Evolutionary conservation across 2,329 filamentous ascomycete species (phyloP).

Genomic region (Sporothrix pseudoabietina): DNA sequence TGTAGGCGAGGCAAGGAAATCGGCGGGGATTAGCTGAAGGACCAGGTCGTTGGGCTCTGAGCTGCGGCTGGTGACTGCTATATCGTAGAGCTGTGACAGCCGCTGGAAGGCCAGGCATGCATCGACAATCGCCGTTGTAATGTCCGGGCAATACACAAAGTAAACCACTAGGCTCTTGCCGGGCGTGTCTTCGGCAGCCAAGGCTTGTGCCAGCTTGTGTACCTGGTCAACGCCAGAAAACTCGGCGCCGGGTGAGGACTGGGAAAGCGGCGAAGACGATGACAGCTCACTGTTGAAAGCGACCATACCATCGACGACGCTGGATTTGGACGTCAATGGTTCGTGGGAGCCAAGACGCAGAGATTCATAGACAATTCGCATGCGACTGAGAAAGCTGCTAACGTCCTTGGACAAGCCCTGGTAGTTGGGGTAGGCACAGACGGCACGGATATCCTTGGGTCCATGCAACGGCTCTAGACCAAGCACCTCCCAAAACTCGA

Average conservation of each 20-base stretch:
- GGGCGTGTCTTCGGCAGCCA: constrained; percentile 48
- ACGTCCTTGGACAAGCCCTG: constrained; percentile 64
- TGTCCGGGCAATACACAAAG: constrained; percentile 69
- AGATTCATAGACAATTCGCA: constrained; percentile 72
- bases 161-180: constrained; percentile 72
- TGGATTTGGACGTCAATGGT: constrained; percentile 48
- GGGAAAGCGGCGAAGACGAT: not conserved
- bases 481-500: constrained; percentile 80
- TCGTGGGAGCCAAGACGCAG: constrained; percentile 70
- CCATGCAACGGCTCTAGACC: constrained; percentile 72
- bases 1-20: constrained; percentile 65
- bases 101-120: constrained; percentile 74
- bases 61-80: constrained; percentile 39
- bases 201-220: constrained; percentile 51
- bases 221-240: constrained; percentile 54
- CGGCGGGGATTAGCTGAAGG: constrained; percentile 72
- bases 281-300: constrained; percentile 46
- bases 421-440: constrained; percentile 70
- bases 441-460: constrained; percentile 68
- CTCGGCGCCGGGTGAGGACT: constrained; percentile 44
- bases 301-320: constrained; percentile 52
- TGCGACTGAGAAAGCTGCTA: constrained; percentile 65
- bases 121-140: constrained; percentile 64
- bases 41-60: constrained; percentile 66
- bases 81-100: constrained; percentile 67